A percentile compares a stretch with the other conserved stretches of the same genome.
These are phyloP conservation scores for Umbellularia californica DNA, from an alignment of 164 flowering plant species.

Conservation along the genomic window DNA sequence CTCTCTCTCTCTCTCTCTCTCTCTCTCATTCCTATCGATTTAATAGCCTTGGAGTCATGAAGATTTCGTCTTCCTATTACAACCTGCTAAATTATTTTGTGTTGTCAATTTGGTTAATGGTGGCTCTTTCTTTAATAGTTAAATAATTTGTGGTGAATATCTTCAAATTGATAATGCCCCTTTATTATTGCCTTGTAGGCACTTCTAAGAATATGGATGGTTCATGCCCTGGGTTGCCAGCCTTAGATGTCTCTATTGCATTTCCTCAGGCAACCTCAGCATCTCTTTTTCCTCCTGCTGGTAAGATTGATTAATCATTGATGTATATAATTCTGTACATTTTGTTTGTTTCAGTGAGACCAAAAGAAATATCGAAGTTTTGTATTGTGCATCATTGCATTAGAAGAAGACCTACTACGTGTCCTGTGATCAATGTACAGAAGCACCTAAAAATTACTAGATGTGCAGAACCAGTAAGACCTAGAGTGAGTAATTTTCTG, in stretches of 20 bases:
- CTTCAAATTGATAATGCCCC: no score
- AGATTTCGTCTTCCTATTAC: not conserved
- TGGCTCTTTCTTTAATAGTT: no score
- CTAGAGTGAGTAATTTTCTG: no score
- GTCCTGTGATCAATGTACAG: no score
- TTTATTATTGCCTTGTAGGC: constrained; percentile 22
- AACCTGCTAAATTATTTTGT: not conserved
- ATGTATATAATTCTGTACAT: not conserved
- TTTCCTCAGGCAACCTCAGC: constrained; percentile 96
- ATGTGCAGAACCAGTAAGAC: no score
- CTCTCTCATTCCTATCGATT: not conserved
- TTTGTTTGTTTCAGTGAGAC: not conserved
- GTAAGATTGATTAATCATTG: constrained; percentile 34
- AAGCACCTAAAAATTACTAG: no score
- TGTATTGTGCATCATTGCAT: not conserved
- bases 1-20: no score
- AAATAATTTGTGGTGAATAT: not conserved
- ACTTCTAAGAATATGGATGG: constrained; percentile 25
- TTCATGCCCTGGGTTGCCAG: constrained; percentile 50
- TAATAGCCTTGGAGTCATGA: not conserved
- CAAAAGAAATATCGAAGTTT: not conserved
- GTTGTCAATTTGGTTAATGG: not conserved
- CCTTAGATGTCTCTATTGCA: constrained; percentile 70
- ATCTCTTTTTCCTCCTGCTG: constrained; percentile 65
- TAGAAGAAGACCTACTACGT: no score